phyloP scores from a whole-genome alignment of 1,284 basidiomycete genomes.

The Irpex sp. region DNA sequence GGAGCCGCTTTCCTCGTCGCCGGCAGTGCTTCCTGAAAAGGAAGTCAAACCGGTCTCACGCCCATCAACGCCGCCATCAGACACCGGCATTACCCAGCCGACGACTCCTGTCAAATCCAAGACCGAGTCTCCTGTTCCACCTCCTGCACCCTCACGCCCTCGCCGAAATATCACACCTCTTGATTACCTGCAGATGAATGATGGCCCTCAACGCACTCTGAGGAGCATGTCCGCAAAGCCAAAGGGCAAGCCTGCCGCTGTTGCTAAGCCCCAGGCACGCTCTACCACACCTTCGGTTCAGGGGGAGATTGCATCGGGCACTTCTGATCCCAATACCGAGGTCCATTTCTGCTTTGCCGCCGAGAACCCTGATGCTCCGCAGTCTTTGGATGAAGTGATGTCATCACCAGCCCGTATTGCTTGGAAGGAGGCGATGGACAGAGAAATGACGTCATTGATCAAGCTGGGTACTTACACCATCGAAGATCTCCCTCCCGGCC shows the following conservation, averaged over 20 bases:
- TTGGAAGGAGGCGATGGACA: conserved; percentile 29
- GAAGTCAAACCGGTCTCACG: not conserved
- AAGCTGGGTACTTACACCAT: conserved; percentile 25
- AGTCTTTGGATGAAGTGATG: conserved; percentile 23
- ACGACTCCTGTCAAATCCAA: not conserved
- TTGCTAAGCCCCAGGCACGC: not conserved
- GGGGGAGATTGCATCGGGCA: not conserved
- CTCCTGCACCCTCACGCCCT: not conserved
- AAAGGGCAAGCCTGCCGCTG: not conserved
- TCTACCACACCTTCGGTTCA: not conserved
- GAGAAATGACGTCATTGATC: conserved; percentile 25
- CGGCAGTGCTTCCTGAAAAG: not conserved
- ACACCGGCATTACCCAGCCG: not conserved
- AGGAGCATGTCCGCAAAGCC: not conserved
- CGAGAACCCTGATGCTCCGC: conserved; percentile 12
- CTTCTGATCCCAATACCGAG: not conserved
- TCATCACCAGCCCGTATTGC: conserved; percentile 19
- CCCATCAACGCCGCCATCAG: not conserved
- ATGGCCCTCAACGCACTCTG: not conserved
- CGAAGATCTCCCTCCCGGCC: conserved; percentile 17
- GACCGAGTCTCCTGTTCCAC: not conserved
- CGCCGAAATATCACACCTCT: not conserved
- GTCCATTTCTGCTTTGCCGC: conserved; percentile 5
- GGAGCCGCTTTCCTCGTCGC: not conserved
- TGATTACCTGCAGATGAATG: conserved; percentile 3